phyloP scores from a whole-genome alignment of 176 grass and related monocot genomes.

The Triticum urartu region DNA sequence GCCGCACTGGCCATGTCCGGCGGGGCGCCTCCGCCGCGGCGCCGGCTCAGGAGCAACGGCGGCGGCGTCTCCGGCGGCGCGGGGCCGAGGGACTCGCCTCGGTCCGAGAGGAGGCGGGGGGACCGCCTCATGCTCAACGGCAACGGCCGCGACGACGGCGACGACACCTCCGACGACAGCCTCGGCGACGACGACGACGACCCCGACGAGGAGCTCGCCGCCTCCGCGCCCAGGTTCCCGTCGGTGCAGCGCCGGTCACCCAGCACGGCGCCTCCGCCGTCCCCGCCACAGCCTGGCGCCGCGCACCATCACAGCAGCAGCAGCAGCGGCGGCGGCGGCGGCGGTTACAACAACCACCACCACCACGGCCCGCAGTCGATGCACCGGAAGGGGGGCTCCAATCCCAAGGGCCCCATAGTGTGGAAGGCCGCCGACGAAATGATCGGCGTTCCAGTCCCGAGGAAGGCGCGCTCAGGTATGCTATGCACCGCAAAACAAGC shows the following conservation, averaged over 20 bases:
- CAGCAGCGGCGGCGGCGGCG: conserved; percentile 48
- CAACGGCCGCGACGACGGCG: conserved; percentile 54
- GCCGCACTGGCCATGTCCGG: conserved; percentile 43
- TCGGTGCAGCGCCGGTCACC: conserved; percentile 44
- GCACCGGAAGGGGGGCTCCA: conserved; percentile 57
- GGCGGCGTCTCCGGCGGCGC: conserved; percentile 17
- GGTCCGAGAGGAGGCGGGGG: conserved; percentile 50
- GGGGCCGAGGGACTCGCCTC: conserved; percentile 41
- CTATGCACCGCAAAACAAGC: conserved; percentile 15
- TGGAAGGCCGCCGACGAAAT: conserved; percentile 91
- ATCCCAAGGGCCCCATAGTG: conserved; percentile 44
- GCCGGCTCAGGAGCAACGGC: conserved; percentile 58
- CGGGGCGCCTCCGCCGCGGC: conserved; percentile 34
- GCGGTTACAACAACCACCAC: conserved; percentile 57
- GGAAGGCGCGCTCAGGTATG: conserved; percentile 91
- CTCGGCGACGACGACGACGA: conserved; percentile 75
- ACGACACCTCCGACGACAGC: conserved; percentile 89
- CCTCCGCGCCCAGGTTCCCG: conserved; percentile 42
- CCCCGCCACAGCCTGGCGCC: conserved; percentile 44
- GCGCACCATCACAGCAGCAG: conserved; percentile 46
- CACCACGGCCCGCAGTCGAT: conserved; percentile 51
- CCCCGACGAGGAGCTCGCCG: conserved; percentile 61
- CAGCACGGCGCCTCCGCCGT: conserved; percentile 63
- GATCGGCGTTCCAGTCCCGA: conserved; percentile 88
- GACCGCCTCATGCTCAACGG: conserved; percentile 67